Conservation (phyloP, 2,329 filamentous ascomycete species). For the Colletotrichum eremochloae region DNA sequence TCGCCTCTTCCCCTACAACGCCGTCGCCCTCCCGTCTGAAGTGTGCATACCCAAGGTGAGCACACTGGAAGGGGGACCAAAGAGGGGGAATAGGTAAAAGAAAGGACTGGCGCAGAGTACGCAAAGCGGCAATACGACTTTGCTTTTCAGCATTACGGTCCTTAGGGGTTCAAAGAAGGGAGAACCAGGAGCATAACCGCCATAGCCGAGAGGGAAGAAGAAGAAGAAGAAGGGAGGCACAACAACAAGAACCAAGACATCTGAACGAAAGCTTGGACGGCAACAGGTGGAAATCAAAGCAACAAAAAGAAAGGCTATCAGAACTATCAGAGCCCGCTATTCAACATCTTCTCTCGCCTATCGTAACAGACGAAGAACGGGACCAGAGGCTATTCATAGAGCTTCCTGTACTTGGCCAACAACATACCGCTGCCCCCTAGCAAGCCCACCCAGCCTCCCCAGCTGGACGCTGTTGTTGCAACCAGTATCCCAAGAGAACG, state of each 20-base stretch:
- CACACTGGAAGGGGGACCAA: background rate
- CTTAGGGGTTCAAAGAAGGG: constrained; percentile 4
- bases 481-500: constrained; percentile 23
- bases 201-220: background rate
- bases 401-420: constrained; percentile 18
- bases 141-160: constrained; percentile 2
- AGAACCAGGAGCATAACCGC: constrained; percentile 10
- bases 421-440: constrained; percentile 22
- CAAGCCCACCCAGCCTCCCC: constrained; percentile 7
- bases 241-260: constrained; percentile 11
- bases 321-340: constrained; percentile 5
- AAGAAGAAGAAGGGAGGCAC: background rate
- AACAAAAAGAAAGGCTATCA: background rate
- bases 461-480: constrained; percentile 32
- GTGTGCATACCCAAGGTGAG: background rate
- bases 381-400: constrained; percentile 36
- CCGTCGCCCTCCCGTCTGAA: background rate
- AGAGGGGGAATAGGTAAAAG: background rate
- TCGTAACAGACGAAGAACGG: constrained; percentile 13
- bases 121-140: constrained; percentile 5
- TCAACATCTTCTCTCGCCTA: background rate
- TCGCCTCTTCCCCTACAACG: constrained; percentile 2
- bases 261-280: background rate
- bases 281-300: constrained; percentile 4
- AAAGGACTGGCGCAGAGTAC: constrained; percentile 13